These are phyloP conservation scores for Conringia planisiliqua DNA, from an alignment of 345 rosid species.

Conservation along the genomic window DNA sequence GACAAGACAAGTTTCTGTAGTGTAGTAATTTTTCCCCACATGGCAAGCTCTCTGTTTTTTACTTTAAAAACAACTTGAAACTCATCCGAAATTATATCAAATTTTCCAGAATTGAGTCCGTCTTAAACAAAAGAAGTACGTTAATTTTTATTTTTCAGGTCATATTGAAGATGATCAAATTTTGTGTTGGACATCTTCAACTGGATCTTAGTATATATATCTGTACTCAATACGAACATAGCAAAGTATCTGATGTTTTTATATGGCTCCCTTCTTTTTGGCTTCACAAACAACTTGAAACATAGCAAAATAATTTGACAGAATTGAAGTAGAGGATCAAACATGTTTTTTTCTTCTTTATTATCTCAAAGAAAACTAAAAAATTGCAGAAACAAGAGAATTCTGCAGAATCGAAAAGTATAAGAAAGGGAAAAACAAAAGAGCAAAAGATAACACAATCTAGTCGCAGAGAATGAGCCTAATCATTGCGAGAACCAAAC, in stretches of 20 bases:
- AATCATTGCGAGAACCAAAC: conserved; percentile 71
- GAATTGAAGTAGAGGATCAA: neutral
- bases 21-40: neutral
- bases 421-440: neutral
- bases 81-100: neutral
- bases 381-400: conserved; percentile 33
- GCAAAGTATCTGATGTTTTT: neutral
- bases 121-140: neutral
- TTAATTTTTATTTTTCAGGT: neutral
- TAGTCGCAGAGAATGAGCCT: conserved; percentile 70
- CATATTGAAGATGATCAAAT: neutral
- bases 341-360: neutral
- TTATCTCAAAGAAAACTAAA: conserved; percentile 2
- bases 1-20: neutral
- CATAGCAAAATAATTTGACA: neutral
- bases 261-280: neutral
- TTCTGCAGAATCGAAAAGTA: conserved; percentile 24
- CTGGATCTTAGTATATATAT: too few relatives aligned
- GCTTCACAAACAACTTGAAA: neutral
- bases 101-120: neutral
- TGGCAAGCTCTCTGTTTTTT: neutral
- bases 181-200: too few relatives aligned
- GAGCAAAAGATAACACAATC: neutral
- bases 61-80: neutral
- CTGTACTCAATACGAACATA: neutral